Evolutionary conservation across 2,329 filamentous ascomycete species (phyloP).

Genomic region (Colletotrichum abscissum): DNA sequence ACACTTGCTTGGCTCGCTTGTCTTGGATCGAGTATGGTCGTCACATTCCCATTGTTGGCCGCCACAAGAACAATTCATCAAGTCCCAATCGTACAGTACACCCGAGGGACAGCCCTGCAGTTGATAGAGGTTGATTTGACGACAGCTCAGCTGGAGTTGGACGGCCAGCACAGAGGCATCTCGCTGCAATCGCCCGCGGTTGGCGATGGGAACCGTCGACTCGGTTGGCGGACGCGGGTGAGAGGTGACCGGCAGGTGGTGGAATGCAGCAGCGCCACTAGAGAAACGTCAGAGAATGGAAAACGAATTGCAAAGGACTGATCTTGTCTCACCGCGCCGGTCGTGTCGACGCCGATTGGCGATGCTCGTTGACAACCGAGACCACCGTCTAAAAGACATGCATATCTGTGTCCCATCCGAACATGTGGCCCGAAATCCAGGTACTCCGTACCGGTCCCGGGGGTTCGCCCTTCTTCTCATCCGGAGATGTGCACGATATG

Average conservation of each 20-base stretch:
- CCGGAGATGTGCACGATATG: slow-evolving; percentile 16
- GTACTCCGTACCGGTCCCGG: background rate
- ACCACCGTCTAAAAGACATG: background rate
- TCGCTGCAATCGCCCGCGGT: slow-evolving; percentile 18
- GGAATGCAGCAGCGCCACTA: background rate
- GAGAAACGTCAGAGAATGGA: background rate
- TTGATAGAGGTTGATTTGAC: slow-evolving; percentile 16
- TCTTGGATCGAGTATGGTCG: background rate
- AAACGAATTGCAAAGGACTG: background rate
- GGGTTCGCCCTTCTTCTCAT: background rate
- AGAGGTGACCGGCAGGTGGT: background rate
- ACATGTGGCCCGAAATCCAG: background rate
- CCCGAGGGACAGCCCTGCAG: slow-evolving; percentile 9
- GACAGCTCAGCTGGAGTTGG: background rate
- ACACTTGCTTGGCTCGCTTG: background rate
- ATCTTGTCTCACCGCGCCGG: background rate
- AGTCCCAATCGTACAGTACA: background rate
- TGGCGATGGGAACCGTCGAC: slow-evolving; percentile 11
- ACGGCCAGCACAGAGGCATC: background rate
- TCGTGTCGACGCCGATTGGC: background rate
- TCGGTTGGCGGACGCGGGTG: slow-evolving; percentile 14
- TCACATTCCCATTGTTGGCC: background rate
- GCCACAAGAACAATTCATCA: background rate
- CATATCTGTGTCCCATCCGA: background rate
- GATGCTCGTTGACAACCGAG: background rate